Percentiles rank a stretch among this genome's conserved stretches.
These are phyloP conservation scores for Clavaria fumosa DNA, from an alignment of 768 basidiomycete genomes.

Conservation along the genomic window DNA sequence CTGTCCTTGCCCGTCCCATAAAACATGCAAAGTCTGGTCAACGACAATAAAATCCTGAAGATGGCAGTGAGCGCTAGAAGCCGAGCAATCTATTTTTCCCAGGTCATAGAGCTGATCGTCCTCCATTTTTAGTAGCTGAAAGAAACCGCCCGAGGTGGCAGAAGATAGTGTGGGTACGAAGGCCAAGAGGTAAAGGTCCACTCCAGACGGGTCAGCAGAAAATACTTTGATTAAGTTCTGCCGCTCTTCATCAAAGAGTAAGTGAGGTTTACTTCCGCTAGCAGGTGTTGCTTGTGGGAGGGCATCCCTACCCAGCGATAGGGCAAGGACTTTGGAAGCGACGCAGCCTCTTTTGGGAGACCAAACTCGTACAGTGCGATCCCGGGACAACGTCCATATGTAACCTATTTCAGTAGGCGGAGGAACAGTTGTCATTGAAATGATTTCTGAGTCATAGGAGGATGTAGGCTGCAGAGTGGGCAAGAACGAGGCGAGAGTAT, in stretches of 20 bases:
- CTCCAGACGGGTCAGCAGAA: constrained; percentile 28
- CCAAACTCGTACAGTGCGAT: constrained; percentile 77
- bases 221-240: constrained; percentile 55
- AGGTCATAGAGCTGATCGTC: constrained; percentile 45
- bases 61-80: constrained; percentile 46
- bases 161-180: constrained; percentile 60
- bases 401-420: constrained; percentile 63
- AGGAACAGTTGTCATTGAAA: constrained; percentile 58
- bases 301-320: too few species aligned
- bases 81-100: constrained; percentile 43
- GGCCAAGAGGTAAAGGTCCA: constrained; percentile 45
- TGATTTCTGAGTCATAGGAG: constrained; percentile 39
- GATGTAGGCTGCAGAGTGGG: constrained; percentile 33
- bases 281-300: too few species aligned
- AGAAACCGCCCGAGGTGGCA: constrained; percentile 60
- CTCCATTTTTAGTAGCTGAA: constrained; percentile 46
- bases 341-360: constrained; percentile 60
- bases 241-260: constrained; percentile 41
- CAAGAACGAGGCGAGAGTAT: constrained; percentile 50
- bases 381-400: constrained; percentile 77
- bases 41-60: constrained; percentile 63
- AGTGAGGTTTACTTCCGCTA: constrained; percentile 22
- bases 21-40: constrained; percentile 39
- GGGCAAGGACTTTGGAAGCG: constrained; percentile 41
- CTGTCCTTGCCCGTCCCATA: constrained; percentile 75